Evolutionary conservation across 257 asterid genomes (phyloP).

Genomic region (Catharanthus roseus): DNA sequence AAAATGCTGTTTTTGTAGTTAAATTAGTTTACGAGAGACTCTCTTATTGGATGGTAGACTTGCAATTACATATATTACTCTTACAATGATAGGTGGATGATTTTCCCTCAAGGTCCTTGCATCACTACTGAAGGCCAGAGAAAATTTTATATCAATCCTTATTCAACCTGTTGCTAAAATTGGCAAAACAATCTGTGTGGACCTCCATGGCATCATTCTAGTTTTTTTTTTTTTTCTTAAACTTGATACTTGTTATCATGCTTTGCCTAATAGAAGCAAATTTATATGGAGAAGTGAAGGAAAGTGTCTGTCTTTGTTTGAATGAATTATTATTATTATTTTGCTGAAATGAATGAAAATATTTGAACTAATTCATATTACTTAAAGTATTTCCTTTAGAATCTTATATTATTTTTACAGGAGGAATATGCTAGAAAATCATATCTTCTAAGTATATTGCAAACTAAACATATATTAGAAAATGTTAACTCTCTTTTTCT

Average conservation of each 20-base stretch:
- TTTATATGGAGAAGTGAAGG: neutral
- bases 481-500: neutral
- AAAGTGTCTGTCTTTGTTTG: neutral
- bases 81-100: neutral
- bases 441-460: neutral
- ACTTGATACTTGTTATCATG: neutral
- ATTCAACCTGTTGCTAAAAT: neutral
- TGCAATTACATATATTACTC: neutral
- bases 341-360: too few species aligned
- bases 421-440: neutral
- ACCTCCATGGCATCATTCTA: conserved; percentile 1
- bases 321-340: too few species aligned
- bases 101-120: neutral
- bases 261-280: neutral
- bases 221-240: neutral
- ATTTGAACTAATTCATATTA: neutral
- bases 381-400: neutral
- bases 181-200: neutral
- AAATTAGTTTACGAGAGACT: neutral
- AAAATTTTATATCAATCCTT: neutral
- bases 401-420: neutral
- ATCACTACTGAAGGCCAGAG: neutral
- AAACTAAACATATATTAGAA: neutral
- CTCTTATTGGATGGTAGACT: neutral
- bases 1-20: neutral